Base-by-base conservation (phyloP, 1,284 basidiomycete genomes). In the Ganoderma boninense region DNA sequence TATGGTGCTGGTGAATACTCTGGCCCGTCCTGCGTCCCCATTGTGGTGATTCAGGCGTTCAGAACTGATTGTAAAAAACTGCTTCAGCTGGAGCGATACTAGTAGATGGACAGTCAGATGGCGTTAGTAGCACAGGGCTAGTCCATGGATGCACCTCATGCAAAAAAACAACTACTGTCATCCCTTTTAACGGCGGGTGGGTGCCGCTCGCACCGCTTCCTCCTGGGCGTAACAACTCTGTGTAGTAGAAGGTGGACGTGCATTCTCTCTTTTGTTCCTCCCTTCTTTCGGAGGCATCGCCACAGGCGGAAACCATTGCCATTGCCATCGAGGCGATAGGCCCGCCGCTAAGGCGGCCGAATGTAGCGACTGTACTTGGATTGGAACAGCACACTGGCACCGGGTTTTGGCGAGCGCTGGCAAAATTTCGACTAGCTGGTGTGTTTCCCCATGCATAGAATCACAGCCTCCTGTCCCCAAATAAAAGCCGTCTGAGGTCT, bases 381-480 rank as follows among this genome's bases (percentile, higher is more conserved):
- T 26, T 26, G 49, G 23, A 52, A 6, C 49, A 26, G 49, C 13
- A 52, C 23, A 26, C 11, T 26, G 49, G 49, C 49, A 26, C 26
- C 54, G 54, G 26, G 10, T 29, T 13, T 57, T 57, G 26, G 29
- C 23, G 18, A 16, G 18, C 32, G 54, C 54, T 57, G 16, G 54
- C 32, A 6, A 16, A 18, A 57, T 32, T 16, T 57, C 29, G 54
- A 57, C 29, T 14, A 23, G 29, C 26, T 20, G 26, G 52, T 26
- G 14, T 54, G 26, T 54, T 54, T 26, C 23, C 52, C 11, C 26
- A 56, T 57, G 54, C 6, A 32, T 32, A 32, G 29, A 32, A 32
- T 18, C 29, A 57, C 54, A 57, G 54, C 54, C 54, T 57, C 54
- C 54, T 57, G 54, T 57, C 54, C 54, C 29, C 54, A 14, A 32